Percentiles rank a stretch among this genome's conserved stretches.
Evolutionary conservation across 257 asterid genomes (phyloP).

Genomic region (Gentiana dahurica): DNA sequence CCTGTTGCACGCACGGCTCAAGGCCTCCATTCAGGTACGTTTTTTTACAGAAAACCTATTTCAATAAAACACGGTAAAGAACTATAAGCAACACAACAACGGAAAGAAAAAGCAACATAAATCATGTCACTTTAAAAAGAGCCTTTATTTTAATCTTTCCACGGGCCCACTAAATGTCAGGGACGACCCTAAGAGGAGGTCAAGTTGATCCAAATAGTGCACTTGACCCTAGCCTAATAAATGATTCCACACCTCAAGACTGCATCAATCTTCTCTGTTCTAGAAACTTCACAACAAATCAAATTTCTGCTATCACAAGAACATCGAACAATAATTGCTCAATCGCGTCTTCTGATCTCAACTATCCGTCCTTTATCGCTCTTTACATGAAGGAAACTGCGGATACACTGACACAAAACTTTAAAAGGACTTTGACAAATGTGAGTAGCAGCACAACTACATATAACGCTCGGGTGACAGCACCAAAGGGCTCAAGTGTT

Average conservation of each 20-base stretch:
- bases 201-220: constrained; percentile 43
- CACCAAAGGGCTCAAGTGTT: constrained; percentile 21
- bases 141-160: too few relatives aligned
- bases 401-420: constrained; percentile 11
- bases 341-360: constrained; percentile 33
- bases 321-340: constrained; percentile 26
- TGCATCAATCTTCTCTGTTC: constrained; percentile 37
- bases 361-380: constrained; percentile 39
- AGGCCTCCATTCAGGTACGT: too few relatives aligned
- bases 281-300: constrained; percentile 28
- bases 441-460: constrained; percentile 26
- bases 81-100: too few relatives aligned
- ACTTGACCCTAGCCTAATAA: constrained; percentile 41
- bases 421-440: constrained; percentile 33
- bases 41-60: too few relatives aligned
- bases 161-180: too few relatives aligned
- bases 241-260: constrained; percentile 34
- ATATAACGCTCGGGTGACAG: constrained; percentile 18
- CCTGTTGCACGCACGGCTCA: too few relatives aligned
- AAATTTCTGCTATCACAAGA: constrained; percentile 23
- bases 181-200: constrained; percentile 21
- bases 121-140: too few relatives aligned
- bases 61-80: too few relatives aligned
- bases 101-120: too few relatives aligned
- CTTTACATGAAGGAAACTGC: constrained; percentile 19